Conservation (phyloP, 345 rosid genomes). For the Cochlearia excelsa region DNA sequence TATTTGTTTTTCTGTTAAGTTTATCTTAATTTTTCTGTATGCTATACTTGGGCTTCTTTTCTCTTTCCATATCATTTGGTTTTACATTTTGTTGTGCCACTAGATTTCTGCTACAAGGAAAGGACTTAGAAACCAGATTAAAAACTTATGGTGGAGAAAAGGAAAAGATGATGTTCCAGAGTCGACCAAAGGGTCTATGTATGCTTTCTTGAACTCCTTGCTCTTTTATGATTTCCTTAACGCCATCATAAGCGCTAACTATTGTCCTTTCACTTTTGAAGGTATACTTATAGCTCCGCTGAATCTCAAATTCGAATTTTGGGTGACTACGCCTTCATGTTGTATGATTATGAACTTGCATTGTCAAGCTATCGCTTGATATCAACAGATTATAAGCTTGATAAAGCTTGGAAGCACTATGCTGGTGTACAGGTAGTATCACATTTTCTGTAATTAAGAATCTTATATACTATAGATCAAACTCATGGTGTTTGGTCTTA, state of each 20-base stretch:
- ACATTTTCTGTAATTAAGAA: slow-evolving; percentile 15
- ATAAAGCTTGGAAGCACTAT: slow-evolving; percentile 97
- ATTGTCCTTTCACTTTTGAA: slow-evolving; percentile 39
- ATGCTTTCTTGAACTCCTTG: slow-evolving; percentile 37
- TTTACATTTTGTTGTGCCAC: slow-evolving; percentile 29
- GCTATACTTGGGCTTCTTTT: slow-evolving; percentile 23
- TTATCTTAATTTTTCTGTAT: slow-evolving; percentile 2
- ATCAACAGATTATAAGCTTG: slow-evolving; percentile 95
- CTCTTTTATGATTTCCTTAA: slow-evolving; percentile 21
- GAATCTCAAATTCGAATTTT: slow-evolving; percentile 94
- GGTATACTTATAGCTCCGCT: slow-evolving; percentile 87
- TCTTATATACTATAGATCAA: slow-evolving; percentile 13
- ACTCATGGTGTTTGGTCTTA: slow-evolving; percentile 13
- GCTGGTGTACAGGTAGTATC: slow-evolving; percentile 93
- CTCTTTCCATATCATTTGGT: slow-evolving; percentile 16
- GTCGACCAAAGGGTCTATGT: slow-evolving; percentile 63
- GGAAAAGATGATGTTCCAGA: slow-evolving; percentile 85
- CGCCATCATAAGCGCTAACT: slow-evolving; percentile 21
- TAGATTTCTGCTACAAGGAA: slow-evolving; percentile 95
- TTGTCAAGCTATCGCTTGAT: slow-evolving; percentile 88
- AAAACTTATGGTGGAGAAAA: slow-evolving; percentile 99
- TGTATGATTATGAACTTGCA: slow-evolving; percentile 95
- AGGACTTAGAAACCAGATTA: slow-evolving; percentile 91
- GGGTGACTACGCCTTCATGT: slow-evolving; percentile 97
- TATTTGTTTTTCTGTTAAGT: slow-evolving; percentile 10